Evolutionary conservation across 1,284 basidiomycete species (phyloP).

Genomic region (Ceratobasidium sp.): DNA sequence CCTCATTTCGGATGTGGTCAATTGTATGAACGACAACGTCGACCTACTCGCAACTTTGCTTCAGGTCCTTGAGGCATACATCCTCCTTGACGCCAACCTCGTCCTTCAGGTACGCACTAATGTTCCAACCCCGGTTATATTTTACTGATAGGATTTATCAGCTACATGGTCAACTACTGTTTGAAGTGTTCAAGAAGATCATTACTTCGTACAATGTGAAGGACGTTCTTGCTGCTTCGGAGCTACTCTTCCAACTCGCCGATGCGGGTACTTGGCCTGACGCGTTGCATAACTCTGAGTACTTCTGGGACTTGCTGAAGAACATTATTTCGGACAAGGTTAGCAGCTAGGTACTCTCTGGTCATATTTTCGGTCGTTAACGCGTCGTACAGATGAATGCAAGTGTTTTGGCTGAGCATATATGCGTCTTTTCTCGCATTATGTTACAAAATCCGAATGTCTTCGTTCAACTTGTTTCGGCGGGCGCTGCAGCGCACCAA

Average conservation of each 20-base stretch:
- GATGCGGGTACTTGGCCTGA: conserved; percentile 72
- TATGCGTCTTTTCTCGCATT: conserved; percentile 76
- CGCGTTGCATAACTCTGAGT: conserved; percentile 72
- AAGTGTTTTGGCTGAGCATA: conserved; percentile 68
- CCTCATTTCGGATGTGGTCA: conserved; percentile 73
- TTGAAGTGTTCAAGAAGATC: conserved; percentile 64
- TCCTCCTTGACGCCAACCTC: conserved; percentile 73
- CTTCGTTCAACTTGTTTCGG: conserved; percentile 73
- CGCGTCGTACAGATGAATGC: conserved; percentile 59
- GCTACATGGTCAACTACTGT: conserved; percentile 55
- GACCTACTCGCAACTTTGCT: conserved; percentile 78
- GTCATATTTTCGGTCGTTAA: background rate
- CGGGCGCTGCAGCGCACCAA: conserved; percentile 60
- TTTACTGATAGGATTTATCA: conserved; percentile 9
- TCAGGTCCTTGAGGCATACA: conserved; percentile 81
- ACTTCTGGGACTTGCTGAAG: conserved; percentile 70
- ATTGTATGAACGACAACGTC: conserved; percentile 72
- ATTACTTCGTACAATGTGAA: conserved; percentile 62
- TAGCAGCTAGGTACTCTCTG: conserved; percentile 39
- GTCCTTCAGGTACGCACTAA: conserved; percentile 70
- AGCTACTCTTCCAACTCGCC: conserved; percentile 68
- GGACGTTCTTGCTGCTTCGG: conserved; percentile 65
- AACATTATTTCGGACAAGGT: conserved; percentile 73
- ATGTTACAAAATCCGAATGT: conserved; percentile 68
- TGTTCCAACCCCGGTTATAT: background rate